phyloP scores from a whole-genome alignment of 805 yeast genomes.

The Tetrapisispora iriomotensis region DNA sequence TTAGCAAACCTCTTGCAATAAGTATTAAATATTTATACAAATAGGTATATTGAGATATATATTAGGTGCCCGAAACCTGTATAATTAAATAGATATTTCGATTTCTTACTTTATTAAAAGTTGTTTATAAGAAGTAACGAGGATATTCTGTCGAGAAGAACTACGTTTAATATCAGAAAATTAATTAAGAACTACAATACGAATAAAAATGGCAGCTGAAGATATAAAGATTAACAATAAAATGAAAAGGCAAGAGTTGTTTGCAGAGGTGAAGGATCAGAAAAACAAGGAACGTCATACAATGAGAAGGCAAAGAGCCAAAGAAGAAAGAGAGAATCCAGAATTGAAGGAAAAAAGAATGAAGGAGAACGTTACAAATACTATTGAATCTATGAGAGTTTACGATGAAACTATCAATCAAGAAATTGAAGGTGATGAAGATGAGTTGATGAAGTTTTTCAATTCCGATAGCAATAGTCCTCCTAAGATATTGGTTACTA shows the following conservation, averaged over 20 bases:
- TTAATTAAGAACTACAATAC: not conserved
- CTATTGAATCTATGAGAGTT: constrained; percentile 75
- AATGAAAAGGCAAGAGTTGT: constrained; percentile 67
- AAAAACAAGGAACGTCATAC: constrained; percentile 69
- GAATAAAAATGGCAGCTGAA: constrained; percentile 27
- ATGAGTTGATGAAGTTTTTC: constrained; percentile 25
- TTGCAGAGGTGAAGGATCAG: constrained; percentile 63
- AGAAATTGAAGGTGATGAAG: constrained; percentile 32
- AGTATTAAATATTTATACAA: no score
- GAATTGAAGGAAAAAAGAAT: constrained; percentile 73
- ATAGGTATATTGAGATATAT: no score
- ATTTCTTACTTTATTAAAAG: no score
- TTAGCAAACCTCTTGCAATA: no score
- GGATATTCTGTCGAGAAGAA: no score
- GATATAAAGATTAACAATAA: constrained; percentile 57
- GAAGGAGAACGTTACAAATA: constrained; percentile 65
- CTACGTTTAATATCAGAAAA: no score
- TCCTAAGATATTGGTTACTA: constrained; percentile 86
- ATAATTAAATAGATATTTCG: no score
- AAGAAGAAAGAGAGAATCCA: constrained; percentile 77
- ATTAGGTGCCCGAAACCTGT: no score
- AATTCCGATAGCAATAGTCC: constrained; percentile 50
- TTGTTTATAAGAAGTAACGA: no score
- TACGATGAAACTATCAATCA: constrained; percentile 71
- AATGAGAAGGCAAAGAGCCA: constrained; percentile 72